Evolutionary conservation across 1,139 yeast genomes (phyloP).

Genomic region (Debaryomycetaceae sp.): DNA sequence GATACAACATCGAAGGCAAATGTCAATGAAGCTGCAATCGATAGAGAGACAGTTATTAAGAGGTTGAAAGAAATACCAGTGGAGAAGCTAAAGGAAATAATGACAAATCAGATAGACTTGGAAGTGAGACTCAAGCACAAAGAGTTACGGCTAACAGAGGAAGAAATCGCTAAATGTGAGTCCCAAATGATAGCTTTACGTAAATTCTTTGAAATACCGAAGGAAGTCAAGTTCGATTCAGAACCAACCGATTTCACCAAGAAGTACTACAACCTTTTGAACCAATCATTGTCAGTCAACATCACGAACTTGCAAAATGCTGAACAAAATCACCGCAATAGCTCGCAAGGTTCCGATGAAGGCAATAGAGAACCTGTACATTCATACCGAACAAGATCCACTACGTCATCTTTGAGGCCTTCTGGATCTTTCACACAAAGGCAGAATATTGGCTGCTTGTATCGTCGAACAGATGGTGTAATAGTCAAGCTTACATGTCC

Average conservation of each 20-base stretch:
- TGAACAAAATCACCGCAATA: conserved; percentile 1
- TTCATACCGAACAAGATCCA: conserved; percentile 46
- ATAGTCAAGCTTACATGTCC: conserved; percentile 67
- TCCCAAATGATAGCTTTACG: conserved; percentile 54
- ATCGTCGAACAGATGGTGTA: conserved; percentile 69
- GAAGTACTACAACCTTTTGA: conserved; percentile 41
- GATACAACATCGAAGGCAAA: background rate
- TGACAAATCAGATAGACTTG: conserved; percentile 56
- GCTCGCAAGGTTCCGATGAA: conserved; percentile 1
- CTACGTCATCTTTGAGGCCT: conserved; percentile 50
- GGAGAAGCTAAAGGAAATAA: conserved; percentile 36
- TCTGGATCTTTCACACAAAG: conserved; percentile 18
- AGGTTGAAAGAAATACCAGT: conserved; percentile 32
- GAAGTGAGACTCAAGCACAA: conserved; percentile 70
- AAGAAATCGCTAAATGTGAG: conserved; percentile 64
- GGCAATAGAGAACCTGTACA: conserved; percentile 12
- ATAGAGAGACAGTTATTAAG: conserved; percentile 14
- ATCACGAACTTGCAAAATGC: conserved; percentile 16
- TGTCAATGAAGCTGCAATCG: background rate
- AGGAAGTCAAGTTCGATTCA: conserved; percentile 27
- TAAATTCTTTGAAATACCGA: conserved; percentile 50
- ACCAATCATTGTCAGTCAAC: conserved; percentile 31
- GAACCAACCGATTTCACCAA: conserved; percentile 52
- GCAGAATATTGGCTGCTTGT: conserved; percentile 53
- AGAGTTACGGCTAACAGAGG: conserved; percentile 55